phyloP scores from a whole-genome alignment of 768 basidiomycete genomes.

The Mrakia hoshinonis region DNA sequence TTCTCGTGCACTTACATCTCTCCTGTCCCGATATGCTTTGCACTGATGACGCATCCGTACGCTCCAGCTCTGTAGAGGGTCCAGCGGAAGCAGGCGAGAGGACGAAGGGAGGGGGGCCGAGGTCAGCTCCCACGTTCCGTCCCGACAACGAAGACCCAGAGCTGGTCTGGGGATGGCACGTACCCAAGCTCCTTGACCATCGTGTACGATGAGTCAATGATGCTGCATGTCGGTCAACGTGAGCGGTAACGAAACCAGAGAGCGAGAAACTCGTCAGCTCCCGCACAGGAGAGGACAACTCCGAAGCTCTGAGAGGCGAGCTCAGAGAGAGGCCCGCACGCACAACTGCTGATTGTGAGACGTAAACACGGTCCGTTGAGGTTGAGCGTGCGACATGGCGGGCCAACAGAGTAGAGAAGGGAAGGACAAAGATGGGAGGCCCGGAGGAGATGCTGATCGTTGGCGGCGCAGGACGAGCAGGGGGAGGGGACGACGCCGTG shows the following conservation, averaged over 20 bases:
- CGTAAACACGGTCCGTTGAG: slow-evolving; percentile 22
- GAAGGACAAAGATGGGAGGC: not conserved
- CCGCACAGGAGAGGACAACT: not conserved
- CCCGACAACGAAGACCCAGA: not conserved
- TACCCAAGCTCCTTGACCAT: slow-evolving; percentile 80
- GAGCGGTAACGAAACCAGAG: not conserved
- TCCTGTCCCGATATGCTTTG: slow-evolving; percentile 42
- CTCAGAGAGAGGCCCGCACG: not conserved
- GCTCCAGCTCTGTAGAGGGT: slow-evolving; percentile 21
- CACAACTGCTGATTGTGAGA: slow-evolving; percentile 29
- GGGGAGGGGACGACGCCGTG: too few relatives aligned
- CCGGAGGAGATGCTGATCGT: not conserved
- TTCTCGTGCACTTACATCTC: slow-evolving; percentile 39
- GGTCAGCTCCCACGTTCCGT: slow-evolving; percentile 56
- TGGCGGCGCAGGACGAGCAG: too few relatives aligned
- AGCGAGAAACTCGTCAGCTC: not conserved
- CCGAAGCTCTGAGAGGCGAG: not conserved
- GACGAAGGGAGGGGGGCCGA: not conserved
- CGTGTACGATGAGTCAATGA: slow-evolving; percentile 74
- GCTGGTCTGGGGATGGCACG: not conserved
- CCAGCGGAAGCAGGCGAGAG: slow-evolving; percentile 51
- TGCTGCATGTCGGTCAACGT: not conserved
- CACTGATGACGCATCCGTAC: slow-evolving; percentile 42
- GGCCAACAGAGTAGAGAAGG: not conserved
- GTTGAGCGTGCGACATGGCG: not conserved